Conservation (phyloP, 2,329 filamentous ascomycete genomes). For the Chrysosphaeria jannelii region DNA sequence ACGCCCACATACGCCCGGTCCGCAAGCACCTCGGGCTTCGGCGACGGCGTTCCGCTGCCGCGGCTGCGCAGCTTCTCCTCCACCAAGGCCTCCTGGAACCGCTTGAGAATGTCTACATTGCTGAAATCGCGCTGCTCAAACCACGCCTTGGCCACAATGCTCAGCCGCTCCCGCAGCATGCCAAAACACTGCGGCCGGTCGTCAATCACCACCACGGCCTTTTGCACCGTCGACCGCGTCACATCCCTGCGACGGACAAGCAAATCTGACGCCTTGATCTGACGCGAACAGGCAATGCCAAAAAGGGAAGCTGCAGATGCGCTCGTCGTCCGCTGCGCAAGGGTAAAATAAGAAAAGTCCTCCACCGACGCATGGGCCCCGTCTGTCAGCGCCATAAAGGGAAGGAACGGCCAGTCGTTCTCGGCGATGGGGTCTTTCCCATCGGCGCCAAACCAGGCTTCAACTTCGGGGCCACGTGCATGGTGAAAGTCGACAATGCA, state of each 20-base stretch:
- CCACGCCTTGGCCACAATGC: slow-evolving; percentile 81
- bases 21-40: slow-evolving; percentile 23
- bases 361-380: slow-evolving; percentile 86
- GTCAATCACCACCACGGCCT: slow-evolving; percentile 85
- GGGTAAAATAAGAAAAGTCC: slow-evolving; percentile 96
- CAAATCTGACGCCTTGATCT: slow-evolving; percentile 54
- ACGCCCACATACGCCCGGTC: slow-evolving; percentile 62
- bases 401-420: slow-evolving; percentile 72
- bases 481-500: slow-evolving; percentile 66
- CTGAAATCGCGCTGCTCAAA: slow-evolving; percentile 84
- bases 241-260: slow-evolving; percentile 61
- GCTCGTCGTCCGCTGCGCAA: slow-evolving; percentile 14
- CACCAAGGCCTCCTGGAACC: slow-evolving; percentile 70
- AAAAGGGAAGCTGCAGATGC: slow-evolving; percentile 41
- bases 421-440: slow-evolving; percentile 32
- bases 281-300: slow-evolving; percentile 81
- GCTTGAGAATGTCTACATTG: slow-evolving; percentile 64
- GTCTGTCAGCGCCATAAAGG: slow-evolving; percentile 91
- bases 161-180: slow-evolving; percentile 64
- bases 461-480: slow-evolving; percentile 70
- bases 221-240: slow-evolving; percentile 91
- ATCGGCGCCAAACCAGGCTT: slow-evolving; percentile 52
- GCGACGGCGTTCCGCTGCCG: slow-evolving; percentile 11
- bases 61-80: slow-evolving; percentile 30
- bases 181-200: slow-evolving; percentile 77